Evolutionary conservation across 1,284 basidiomycete genomes (phyloP).

Genomic region (Cryptococcus sp.): DNA sequence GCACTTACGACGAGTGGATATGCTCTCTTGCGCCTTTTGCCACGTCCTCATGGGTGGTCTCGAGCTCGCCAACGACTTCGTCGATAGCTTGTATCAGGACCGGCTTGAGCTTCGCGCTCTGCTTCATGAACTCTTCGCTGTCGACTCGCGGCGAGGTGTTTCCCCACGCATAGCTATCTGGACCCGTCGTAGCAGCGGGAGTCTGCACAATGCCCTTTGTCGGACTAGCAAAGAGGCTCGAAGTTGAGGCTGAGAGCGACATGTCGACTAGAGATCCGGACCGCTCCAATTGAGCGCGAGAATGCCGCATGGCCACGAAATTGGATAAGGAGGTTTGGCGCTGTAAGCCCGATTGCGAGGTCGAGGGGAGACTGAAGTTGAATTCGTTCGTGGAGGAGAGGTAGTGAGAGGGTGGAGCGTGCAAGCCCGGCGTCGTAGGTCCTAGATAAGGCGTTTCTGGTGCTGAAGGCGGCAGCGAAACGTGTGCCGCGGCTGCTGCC

Average conservation of each 20-base stretch:
- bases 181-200: constrained; percentile 1
- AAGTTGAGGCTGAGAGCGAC: constrained; percentile 30
- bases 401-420: constrained; percentile 45
- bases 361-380: constrained; percentile 8
- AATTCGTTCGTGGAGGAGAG: constrained; percentile 29
- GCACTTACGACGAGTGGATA: constrained; percentile 87
- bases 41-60: constrained; percentile 92
- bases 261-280: constrained; percentile 31
- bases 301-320: constrained; percentile 54
- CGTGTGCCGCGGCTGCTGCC: constrained; percentile 37
- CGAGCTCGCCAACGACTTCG: constrained; percentile 91
- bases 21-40: constrained; percentile 94
- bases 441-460: constrained; percentile 49
- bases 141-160: constrained; percentile 17
- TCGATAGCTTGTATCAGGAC: constrained; percentile 84
- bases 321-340: constrained; percentile 46
- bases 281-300: constrained; percentile 49
- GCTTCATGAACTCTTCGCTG: constrained; percentile 49
- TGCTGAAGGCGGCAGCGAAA: constrained; percentile 36
- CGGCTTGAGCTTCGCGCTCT: constrained; percentile 53
- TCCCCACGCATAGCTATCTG: neutral
- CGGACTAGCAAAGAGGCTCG: constrained; percentile 37
- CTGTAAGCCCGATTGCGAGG: constrained; percentile 10
- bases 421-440: constrained; percentile 43
- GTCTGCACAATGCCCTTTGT: constrained; percentile 14